Evolutionary conservation across 2,329 filamentous ascomycete species (phyloP), one percentile per base, ranked within the genome.

Genomic region (Orbilia javanica): DNA sequence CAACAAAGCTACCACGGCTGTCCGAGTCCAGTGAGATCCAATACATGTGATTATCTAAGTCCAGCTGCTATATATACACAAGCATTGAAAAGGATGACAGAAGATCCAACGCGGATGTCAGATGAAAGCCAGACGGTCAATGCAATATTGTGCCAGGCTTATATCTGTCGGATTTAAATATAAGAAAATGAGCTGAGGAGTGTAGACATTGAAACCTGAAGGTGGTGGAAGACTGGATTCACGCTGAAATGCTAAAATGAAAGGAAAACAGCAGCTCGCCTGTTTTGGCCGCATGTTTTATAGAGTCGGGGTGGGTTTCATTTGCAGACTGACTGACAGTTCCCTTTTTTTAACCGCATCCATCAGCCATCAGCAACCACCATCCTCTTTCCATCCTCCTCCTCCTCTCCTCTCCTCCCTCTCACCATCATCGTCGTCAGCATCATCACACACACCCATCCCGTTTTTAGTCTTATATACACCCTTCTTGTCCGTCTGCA

Each of bases 361-460:
- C 52, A 57, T 57, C 52, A 42, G 25, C 18, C 53, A 36, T 55
- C 52, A 55, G 27, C 48, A 29, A 31, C 22, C 22, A 53, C 34
- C 55, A 39, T 44, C 42, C 8, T 20, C 18, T 7, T 20, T 8
- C 42, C 42, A 44, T 44, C n/a, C 18, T 50, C 11, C 20, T 20
- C 13, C 39, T 25, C 39, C 57, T 36, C 57, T 46, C 42, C 15
- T 31, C 50, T 5, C 5, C 50, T 10, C 18, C 53, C 13, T 25
- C 53, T n/a, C 29, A 31, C 15, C 55, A 20, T 27, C 34, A 42
- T 2, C 55, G 44, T 11, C 52, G 36, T 13, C 52, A 3, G 18
- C 50, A 53, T 31, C 50, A 53, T 34, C 25, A n/a, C 1, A 39
- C 36, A 11, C 36, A 1, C 36, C 36, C 11, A 39, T 4, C 29